A percentile compares a stretch with the other conserved stretches of the same genome.
These are phyloP conservation scores for Podosphaera fusca DNA, from an alignment of 2,329 filamentous ascomycete genomes.

Conservation along the genomic window DNA sequence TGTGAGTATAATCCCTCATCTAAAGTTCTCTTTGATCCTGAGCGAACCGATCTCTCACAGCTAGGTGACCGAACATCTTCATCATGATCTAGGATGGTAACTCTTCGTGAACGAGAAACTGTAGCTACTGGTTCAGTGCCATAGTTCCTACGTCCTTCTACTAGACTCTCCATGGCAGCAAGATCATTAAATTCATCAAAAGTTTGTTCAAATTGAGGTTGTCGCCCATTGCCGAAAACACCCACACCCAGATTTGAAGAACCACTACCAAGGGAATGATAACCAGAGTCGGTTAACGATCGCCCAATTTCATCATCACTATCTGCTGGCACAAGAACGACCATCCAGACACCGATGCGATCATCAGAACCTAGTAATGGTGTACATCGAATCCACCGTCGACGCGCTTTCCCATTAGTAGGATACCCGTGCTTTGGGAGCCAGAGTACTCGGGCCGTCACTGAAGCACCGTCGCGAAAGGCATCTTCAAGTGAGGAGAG, in stretches of 20 bases:
- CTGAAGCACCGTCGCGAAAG: conserved; percentile 39
- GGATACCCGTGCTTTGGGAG: conserved; percentile 20
- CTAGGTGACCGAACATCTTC: too few species aligned
- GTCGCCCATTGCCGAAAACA: neutral
- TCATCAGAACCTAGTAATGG: conserved; percentile 43
- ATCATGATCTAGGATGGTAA: conserved; percentile 1
- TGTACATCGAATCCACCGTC: conserved; percentile 51
- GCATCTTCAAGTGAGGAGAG: conserved; percentile 28
- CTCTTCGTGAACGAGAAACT: neutral
- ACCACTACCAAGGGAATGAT: neutral
- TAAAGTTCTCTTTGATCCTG: neutral
- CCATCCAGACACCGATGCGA: conserved; percentile 53
- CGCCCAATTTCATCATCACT: conserved; percentile 1
- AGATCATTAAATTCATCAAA: neutral
- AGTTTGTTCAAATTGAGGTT: neutral
- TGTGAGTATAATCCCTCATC: neutral
- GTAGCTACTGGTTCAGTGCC: neutral
- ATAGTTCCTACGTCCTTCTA: neutral
- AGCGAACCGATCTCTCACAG: neutral
- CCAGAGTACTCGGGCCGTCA: conserved; percentile 55
- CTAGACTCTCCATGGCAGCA: conserved; percentile 1
- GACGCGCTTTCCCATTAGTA: conserved; percentile 19
- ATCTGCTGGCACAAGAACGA: conserved; percentile 30
- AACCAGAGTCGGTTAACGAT: neutral
- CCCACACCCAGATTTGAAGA: neutral